Conservation (phyloP, 2,329 filamentous ascomycete genomes). For the Teratosphaeriaceae sp. region DNA sequence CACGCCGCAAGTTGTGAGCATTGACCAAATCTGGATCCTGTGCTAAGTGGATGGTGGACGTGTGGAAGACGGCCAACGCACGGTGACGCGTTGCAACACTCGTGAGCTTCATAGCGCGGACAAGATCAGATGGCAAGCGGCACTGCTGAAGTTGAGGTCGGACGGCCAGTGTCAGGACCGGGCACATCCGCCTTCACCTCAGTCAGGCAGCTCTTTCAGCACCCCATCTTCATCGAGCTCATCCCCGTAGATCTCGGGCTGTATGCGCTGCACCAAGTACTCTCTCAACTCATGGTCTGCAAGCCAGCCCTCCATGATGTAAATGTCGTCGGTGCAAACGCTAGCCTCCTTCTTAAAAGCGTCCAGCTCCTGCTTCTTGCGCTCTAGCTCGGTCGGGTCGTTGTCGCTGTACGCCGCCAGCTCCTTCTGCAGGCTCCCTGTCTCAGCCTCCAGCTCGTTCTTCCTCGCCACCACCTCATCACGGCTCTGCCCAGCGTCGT, state of each 20-base stretch:
- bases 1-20: too few species aligned
- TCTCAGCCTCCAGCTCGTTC: slow-evolving; percentile 29
- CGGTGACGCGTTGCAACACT: background rate
- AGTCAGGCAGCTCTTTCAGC: slow-evolving; percentile 33
- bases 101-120: too few species aligned
- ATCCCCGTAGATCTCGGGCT: slow-evolving; percentile 44
- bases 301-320: slow-evolving; percentile 41
- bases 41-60: too few species aligned
- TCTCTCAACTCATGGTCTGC: slow-evolving; percentile 30
- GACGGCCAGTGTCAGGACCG: background rate
- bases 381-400: slow-evolving; percentile 40
- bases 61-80: too few species aligned
- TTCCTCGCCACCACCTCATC: slow-evolving; percentile 33
- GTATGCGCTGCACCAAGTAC: slow-evolving; percentile 35
- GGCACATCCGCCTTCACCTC: too few species aligned
- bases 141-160: background rate
- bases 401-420: slow-evolving; percentile 40
- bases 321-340: slow-evolving; percentile 39
- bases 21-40: too few species aligned
- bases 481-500: slow-evolving; percentile 27
- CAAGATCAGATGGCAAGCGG: background rate
- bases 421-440: slow-evolving; percentile 34
- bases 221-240: slow-evolving; percentile 50
- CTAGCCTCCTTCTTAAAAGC: slow-evolving; percentile 28
- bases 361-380: slow-evolving; percentile 30